Evolutionary conservation across 139 green algal species (phyloP).

Genomic region (Coelastrella sp.): DNA sequence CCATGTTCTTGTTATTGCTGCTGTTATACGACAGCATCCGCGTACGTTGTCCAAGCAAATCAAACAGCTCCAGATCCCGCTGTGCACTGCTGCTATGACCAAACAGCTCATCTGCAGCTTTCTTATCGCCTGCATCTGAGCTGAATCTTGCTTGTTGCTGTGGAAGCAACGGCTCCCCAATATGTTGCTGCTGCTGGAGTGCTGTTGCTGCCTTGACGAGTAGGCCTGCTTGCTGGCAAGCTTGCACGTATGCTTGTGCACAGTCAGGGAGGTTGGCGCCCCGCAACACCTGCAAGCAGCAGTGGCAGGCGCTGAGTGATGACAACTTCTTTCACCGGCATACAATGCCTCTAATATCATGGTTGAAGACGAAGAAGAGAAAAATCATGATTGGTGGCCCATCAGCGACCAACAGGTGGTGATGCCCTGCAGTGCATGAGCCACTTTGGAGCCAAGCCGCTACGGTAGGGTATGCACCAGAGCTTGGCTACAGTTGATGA

Average conservation of each 20-base stretch:
- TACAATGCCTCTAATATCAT: too few species aligned
- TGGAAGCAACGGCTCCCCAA: not conserved
- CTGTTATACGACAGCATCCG: conserved; percentile 1
- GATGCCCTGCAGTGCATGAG: too few species aligned
- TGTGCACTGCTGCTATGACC: not conserved
- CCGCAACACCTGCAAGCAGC: conserved; percentile 63
- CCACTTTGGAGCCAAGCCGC: too few species aligned
- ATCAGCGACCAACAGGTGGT: too few species aligned
- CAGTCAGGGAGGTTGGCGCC: conserved; percentile 66
- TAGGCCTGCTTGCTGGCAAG: conserved; percentile 64
- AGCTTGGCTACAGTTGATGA: too few species aligned
- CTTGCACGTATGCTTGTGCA: conserved; percentile 64
- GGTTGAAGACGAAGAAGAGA: too few species aligned
- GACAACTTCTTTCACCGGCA: too few species aligned
- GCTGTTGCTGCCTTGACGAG: not conserved
- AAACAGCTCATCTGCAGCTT: not conserved
- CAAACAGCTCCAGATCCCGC: conserved; percentile 10
- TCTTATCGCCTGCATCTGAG: not conserved
- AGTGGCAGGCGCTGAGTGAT: too few species aligned
- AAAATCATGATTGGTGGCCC: too few species aligned
- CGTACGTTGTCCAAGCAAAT: conserved; percentile 20
- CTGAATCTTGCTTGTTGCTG: not conserved
- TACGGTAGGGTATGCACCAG: too few species aligned
- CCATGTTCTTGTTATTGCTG: not conserved
- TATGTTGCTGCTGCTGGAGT: not conserved